Conservation (phyloP, 768 basidiomycete species). For the Suillus decipiens region DNA sequence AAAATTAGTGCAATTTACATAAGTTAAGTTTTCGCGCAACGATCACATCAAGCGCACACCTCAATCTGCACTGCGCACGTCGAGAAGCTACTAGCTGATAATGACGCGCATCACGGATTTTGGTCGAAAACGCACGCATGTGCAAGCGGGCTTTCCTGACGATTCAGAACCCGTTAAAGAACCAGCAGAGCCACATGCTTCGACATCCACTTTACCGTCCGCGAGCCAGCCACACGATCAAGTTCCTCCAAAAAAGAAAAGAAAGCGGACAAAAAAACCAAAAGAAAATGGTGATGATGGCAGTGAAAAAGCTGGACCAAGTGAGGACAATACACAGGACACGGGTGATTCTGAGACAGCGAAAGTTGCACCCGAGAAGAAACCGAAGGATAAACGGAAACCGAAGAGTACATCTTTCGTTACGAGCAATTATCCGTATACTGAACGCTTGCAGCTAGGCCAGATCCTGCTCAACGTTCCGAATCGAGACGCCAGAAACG, state of each 20-base stretch:
- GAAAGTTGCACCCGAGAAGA: constrained; percentile 16
- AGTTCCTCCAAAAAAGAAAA: constrained; percentile 54
- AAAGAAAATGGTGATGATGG: constrained; percentile 21
- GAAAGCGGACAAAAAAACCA: constrained; percentile 54
- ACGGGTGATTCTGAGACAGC: constrained; percentile 24
- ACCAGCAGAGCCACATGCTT: constrained; percentile 5
- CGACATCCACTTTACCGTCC: constrained; percentile 1
- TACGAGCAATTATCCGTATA: constrained; percentile 2
- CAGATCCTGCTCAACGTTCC: constrained; percentile 33
- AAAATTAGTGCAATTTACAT: background rate
- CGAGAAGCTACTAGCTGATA: background rate
- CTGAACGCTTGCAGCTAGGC: constrained; percentile 16
- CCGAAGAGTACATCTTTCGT: constrained; percentile 23
- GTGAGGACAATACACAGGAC: constrained; percentile 19
- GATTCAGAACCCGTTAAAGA: constrained; percentile 10
- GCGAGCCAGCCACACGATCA: constrained; percentile 15
- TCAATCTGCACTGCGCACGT: background rate
- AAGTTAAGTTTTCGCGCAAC: background rate
- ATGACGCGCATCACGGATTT: constrained; percentile 81
- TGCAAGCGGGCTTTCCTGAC: constrained; percentile 59
- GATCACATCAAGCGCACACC: background rate
- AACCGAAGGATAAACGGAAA: constrained; percentile 30
- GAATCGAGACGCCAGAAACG: constrained; percentile 71
- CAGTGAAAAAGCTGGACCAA: background rate
- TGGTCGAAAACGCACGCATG: constrained; percentile 70